Evolutionary conservation across 2,329 filamentous ascomycete species (phyloP), one percentile per base, ranked within the genome.

Genomic region (Aspergillus sp.): DNA sequence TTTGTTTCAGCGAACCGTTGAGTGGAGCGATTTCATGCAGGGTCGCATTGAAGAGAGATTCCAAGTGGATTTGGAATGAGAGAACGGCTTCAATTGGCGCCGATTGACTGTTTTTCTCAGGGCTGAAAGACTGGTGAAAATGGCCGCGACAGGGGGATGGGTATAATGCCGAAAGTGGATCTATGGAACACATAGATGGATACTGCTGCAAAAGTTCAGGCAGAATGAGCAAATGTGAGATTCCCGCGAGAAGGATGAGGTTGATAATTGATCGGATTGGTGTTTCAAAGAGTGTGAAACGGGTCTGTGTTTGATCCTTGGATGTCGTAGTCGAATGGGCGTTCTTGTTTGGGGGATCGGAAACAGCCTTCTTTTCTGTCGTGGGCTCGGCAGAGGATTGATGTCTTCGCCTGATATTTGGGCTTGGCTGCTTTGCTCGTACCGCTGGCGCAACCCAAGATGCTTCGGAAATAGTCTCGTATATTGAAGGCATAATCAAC

Each of bases 401-500:
- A 60, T 64, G 63, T 46, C 68, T 65, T 49, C 66, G 69, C 39
- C 61, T 67, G 58, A 70, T 60, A 22, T 49, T 52, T 22, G 44
- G 15, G 22, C 45, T 46, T n/a, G 41, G 45, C 33, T 55, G 37
- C 40, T 65, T 60, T 4, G 60, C 50, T 47, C 64, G 68, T 19
- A 70, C 42, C 22, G 61, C 58, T 20, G 70, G 69, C 22, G 67
- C 69, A 22, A 73, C 61, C 71, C 71, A 74, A 37, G 71, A 74
- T 22, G 57, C 67, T 49, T 74, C 70, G 20, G 67, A 62, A 40
- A 70, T 66, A 6, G 70, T 64, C 49, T 75, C 72, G 60, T 68
- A 70, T 46, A 76, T 74, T 4, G 73, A 75, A 4, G 73, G 73
- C 73, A 76, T 76, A 20, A 76, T 72, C 6, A 76, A 68, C 54